Evolutionary conservation across 2,329 filamentous ascomycete genomes (phyloP), one percentile per base, ranked within the genome.

Genomic region (Cladophialophora bantiana): DNA sequence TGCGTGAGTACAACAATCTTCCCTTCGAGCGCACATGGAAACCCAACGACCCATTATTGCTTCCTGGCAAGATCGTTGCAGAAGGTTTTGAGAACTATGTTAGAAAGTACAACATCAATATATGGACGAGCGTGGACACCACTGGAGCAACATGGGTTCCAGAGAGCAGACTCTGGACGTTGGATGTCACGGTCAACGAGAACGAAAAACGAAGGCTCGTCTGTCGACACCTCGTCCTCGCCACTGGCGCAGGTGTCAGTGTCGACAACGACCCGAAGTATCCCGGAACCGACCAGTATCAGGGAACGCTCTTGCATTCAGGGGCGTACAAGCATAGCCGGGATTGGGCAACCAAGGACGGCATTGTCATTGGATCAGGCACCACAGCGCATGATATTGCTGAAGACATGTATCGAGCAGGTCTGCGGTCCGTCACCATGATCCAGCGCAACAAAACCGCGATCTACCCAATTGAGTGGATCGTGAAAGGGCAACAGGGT

Each of bases 351-450:
- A 78, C 79, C 5, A 84, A 84, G 72, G 82, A 78, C 54, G 80
- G 83, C 0, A 74, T 84, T 3, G 79, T 85, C 2, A 77, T 85
- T 2, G 83, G 83, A 1, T 80, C 81, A 1, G 82, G 83, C 15
- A 84, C 83, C 60, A 82, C 80, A 65, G 82, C 79, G 0, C 82
- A 85, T 61, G 83, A 85, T 59, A 82, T 85, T 56, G 82, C 83
- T 0, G 80, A 84, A 69, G 81, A 85, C 70, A 84, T 80, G 68
- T 78, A 79, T 54, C 78, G 83, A 57, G 79, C 82, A 45, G 84
- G 83, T 1, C 81, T 83, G 9, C 32, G 53, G 4, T 74, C 79
- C 34, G 83, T 86, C 2, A 84, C 84, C 3, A 83, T 87, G 80
- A 72, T 87, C 1, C 85, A 87, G 74, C 82, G 85, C 4, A 77